Evolutionary conservation across 1,284 basidiomycete species (phyloP), one percentile per base, ranked within the genome.

Genomic region (Malassezia slooffiae): DNA sequence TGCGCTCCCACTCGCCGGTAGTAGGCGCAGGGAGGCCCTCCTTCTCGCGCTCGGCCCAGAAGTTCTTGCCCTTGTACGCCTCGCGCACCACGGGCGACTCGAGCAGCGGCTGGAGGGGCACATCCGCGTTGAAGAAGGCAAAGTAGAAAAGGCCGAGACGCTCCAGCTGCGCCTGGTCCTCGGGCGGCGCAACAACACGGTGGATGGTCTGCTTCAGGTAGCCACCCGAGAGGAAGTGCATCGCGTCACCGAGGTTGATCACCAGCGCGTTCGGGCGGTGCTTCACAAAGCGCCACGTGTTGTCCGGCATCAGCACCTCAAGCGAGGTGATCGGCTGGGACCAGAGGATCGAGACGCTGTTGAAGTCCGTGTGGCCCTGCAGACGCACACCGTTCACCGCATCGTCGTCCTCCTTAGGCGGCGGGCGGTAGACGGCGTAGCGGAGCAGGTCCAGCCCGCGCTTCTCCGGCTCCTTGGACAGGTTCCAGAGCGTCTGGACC

Each of bases 331-430:
- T 70, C 3, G 72, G 72, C 39, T 73, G 71, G 2, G 61, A 67
- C 66, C 72, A 73, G 29, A 73, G 67, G 36, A 72, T 62, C 16
- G 69, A 70, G 30, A 71, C 71, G 21, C 58, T 50, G 34, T 72
- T 72, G 49, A 72, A 73, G 43, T 73, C 72, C 24, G 70, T 71
- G 48, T 73, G 72, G n/a, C 72, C 72, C 55, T 73, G 71, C 35
- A 73, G 62, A 1, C 70, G 51, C 1, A 72, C 60, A 3, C 71
- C 71, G n/a, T 67, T 69, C n/a, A 70, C 51, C 10, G 60, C 52
- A 17, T 66, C 55, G 22, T 63, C 55, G 8, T 70, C 72, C 23
- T 43, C 44, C 46, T 68, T 53, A 20, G 60, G 51, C 3, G 71
- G 70, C 0, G 72, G 70, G 40, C 70, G 70, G 62, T 72, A 74